A percentile compares a stretch with the other conserved stretches of the same genome.
Evolutionary conservation across 495 filamentous ascomycete genomes (phyloP).

Genomic region (Apiosordaria backusii): DNA sequence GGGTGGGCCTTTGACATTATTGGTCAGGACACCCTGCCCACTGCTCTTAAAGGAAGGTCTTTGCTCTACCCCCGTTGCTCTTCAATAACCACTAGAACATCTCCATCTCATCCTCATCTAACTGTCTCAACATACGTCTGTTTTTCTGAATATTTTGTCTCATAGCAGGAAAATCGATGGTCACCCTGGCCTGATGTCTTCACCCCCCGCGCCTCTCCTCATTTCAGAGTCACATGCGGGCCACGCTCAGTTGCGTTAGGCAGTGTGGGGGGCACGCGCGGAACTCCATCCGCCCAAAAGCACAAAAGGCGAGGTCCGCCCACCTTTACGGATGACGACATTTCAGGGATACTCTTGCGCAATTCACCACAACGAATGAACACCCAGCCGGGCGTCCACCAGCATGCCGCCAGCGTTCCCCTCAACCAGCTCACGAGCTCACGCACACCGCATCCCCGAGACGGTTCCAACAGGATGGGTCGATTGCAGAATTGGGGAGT

Average conservation of each 20-base stretch:
- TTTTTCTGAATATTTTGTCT: neutral
- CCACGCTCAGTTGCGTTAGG: conserved; percentile 10
- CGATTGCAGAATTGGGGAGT: neutral
- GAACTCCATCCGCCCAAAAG: conserved; percentile 6
- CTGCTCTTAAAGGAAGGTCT: neutral
- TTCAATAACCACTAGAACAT: neutral
- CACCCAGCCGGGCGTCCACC: conserved; percentile 11
- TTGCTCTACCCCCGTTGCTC: too few relatives aligned
- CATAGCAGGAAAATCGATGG: neutral
- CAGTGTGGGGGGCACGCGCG: neutral
- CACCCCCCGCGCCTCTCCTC: neutral
- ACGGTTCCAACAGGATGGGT: neutral
- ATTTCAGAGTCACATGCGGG: neutral
- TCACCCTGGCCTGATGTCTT: neutral
- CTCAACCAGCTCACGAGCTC: neutral
- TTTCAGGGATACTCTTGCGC: conserved; percentile 24
- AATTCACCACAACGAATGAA: conserved; percentile 17
- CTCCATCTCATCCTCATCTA: neutral
- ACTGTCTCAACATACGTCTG: neutral
- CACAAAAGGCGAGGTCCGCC: conserved; percentile 16
- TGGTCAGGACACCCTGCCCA: neutral
- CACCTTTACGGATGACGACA: conserved; percentile 22
- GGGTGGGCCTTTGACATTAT: neutral
- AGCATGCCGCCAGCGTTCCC: neutral
- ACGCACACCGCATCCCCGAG: neutral